Base-by-base conservation (phyloP, 768 basidiomycete species). In the Russula sp. region DNA sequence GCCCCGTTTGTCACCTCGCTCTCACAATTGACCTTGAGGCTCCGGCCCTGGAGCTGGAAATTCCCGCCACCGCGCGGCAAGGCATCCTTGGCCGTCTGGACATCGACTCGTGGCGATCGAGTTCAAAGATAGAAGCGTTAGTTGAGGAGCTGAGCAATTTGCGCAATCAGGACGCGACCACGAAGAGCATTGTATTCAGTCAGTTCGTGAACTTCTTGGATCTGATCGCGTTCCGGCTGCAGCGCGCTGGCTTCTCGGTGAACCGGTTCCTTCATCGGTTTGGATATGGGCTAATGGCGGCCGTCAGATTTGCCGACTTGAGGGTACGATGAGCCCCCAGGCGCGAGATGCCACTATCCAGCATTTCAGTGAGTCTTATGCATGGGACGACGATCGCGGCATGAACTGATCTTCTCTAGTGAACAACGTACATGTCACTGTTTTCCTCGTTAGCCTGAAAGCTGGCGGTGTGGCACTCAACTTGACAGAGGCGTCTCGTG, bases 321-420 rank as follows among this genome's bases (percentile, higher is more conserved):
- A 98, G 74, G 97, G 97, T 40, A 91, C 90, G 6, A 98, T 98
- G 95, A 87, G 87, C n/a, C 94, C 96, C 1, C 89, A 94, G 70
- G 94, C 94, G 55, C 83, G 95, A 68, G 94, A 97, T 74, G 90
- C 92, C 1, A 96, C 94, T 18, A 95, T 95, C 70, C 86, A 95
- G 73, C 83, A 97, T 73, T 97, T 97, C 75, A 96, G 91, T 94
- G 69, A 48, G 87, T 76, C 3, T 22, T 45, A 52, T 45, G 39
- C 39, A 6, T 47, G 10, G 27, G 27, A 57, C 66, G 56, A 64
- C 66, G 57, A 62, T 44, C 5, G 18, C 18, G n/a, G 20, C 20
- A 48, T n/a, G 10, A 49, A 3, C 57, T 54, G 39, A 63, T 39
- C 22, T 14, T 37, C 32, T 52, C 1, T 60, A 94, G 91, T 94